phyloP scores from a whole-genome alignment of 495 filamentous ascomycete genomes.

The Xylaria nigripes region DNA sequence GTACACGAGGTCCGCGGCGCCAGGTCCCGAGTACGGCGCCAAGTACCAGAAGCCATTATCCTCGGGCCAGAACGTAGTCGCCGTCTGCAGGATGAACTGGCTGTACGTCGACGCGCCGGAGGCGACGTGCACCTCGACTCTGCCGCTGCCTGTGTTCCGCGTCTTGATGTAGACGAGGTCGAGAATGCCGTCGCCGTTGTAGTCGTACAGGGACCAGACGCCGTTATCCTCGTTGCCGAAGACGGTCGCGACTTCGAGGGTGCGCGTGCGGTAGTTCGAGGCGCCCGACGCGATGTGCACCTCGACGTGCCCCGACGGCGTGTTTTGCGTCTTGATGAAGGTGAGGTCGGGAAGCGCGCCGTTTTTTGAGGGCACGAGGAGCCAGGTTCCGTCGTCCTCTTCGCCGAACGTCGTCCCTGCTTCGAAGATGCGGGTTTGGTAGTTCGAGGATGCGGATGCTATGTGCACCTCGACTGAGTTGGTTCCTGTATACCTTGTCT shows the following conservation, averaged over 20 bases:
- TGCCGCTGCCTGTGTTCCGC: not conserved
- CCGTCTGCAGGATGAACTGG: not conserved
- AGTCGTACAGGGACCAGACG: slow-evolving; percentile 6
- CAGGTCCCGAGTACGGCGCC: not conserved
- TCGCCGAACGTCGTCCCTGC: slow-evolving; percentile 1
- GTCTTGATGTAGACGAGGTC: slow-evolving; percentile 9
- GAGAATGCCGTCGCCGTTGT: not conserved
- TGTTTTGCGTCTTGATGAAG: slow-evolving; percentile 7
- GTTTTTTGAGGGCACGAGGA: not conserved
- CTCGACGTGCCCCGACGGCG: slow-evolving; percentile 1
- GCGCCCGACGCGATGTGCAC: slow-evolving; percentile 7
- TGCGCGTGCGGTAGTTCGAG: slow-evolving; percentile 1
- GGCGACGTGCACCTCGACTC: slow-evolving; percentile 3
- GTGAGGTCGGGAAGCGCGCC: slow-evolving; percentile 1
- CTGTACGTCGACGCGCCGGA: slow-evolving; percentile 2
- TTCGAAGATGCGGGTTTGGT: slow-evolving; percentile 6
- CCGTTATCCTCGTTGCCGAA: slow-evolving; percentile 6
- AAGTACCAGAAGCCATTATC: slow-evolving; percentile 5
- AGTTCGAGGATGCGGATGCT: not conserved
- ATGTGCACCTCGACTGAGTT: slow-evolving; percentile 9
- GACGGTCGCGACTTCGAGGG: not conserved
- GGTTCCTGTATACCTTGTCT: not conserved
- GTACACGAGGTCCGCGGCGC: slow-evolving; percentile 2
- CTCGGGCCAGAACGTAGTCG: not conserved
- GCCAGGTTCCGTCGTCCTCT: slow-evolving; percentile 5